A percentile compares a stretch with the other conserved stretches of the same genome.
phyloP scores from a whole-genome alignment of 2,329 filamentous ascomycete species.

The Nigrograna mackinnonii region DNA sequence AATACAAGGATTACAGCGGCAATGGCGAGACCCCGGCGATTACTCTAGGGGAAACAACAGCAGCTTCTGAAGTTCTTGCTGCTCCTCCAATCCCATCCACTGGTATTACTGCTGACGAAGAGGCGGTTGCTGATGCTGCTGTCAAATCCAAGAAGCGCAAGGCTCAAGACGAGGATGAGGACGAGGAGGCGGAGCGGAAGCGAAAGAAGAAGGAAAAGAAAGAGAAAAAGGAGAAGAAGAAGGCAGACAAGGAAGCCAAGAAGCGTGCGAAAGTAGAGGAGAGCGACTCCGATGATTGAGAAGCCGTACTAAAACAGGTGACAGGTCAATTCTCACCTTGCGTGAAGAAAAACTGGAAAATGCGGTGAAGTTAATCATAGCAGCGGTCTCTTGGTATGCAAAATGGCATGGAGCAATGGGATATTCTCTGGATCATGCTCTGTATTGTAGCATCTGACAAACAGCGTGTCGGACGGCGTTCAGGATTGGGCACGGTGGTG shows the following conservation, averaged over 20 bases:
- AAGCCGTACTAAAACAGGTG: not conserved
- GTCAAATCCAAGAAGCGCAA: conserved; percentile 50
- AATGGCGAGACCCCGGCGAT: conserved; percentile 20
- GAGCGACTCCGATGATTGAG: conserved; percentile 37
- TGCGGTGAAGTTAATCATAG: no score
- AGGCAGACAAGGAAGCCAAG: conserved; percentile 52
- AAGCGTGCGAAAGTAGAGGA: conserved; percentile 36
- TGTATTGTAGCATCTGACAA: conserved; percentile 39
- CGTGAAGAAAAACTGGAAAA: no score
- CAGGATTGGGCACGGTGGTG: conserved; percentile 32
- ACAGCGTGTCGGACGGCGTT: conserved; percentile 37
- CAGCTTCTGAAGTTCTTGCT: conserved; percentile 37
- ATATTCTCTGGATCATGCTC: conserved; percentile 17
- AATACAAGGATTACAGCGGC: conserved; percentile 78
- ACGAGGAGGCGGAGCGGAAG: conserved; percentile 54
- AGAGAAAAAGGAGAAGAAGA: conserved; percentile 74
- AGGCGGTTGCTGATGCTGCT: conserved; percentile 28
- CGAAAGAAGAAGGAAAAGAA: conserved; percentile 81
- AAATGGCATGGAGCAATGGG: conserved; percentile 3
- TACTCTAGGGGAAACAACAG: conserved; percentile 34
- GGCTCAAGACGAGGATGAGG: conserved; percentile 52
- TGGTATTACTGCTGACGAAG: conserved; percentile 21
- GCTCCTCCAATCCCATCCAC: conserved; percentile 40
- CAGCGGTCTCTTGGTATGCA: no score
- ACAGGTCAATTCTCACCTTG: no score